Evolutionary conservation across 495 filamentous ascomycete species (phyloP), one percentile per base, ranked within the genome.

Genomic region (Xylaria castorea): DNA sequence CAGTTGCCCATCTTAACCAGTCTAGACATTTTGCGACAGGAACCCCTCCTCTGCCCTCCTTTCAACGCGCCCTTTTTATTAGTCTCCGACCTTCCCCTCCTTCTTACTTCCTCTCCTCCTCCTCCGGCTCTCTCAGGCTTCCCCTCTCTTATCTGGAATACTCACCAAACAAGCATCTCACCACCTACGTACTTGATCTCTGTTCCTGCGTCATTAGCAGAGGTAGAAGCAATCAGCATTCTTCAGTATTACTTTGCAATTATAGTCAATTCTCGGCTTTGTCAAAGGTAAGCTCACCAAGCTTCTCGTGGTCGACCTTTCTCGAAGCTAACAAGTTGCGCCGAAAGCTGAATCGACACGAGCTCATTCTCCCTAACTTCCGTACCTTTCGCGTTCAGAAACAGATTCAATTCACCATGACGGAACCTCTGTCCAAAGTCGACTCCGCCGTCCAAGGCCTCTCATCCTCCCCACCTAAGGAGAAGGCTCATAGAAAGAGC

Each of bases 401-500:
- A 51, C 58, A 38, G 36, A 40, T 42, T 44, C 32, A 61, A 66
- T 76, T 74, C 82, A 87, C 67, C 85, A 92, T 92, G 89, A 87
- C 90, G 76, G 89, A 88, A 80, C 88, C 88, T 74, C 87, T 94
- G 77, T 89, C 88, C 82, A 95, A 94, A 85, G 91, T 96, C 85
- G 94, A 97, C 82, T 95, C 93, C 50, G 92, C 92, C 87, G 88
- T 94, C 76, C 90, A 92, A 78, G 93, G 92, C 80, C 84, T 93
- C 78, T 88, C 91, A 60, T 88, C 89, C 76, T 89, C 89, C 34
- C 85, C 90, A 48, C 87, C 90, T 57, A 89, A 90, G 74, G 90
- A 93, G 76, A 83, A 82, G 88, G 80, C 89, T 88, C 74, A 89
- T 94, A 88, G 93, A 75, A 82, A 84, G 65, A 92, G 92, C 76